These are phyloP conservation scores for Alternaria brassicae DNA, from an alignment of 2,329 filamentous ascomycete species.

Conservation along the genomic window DNA sequence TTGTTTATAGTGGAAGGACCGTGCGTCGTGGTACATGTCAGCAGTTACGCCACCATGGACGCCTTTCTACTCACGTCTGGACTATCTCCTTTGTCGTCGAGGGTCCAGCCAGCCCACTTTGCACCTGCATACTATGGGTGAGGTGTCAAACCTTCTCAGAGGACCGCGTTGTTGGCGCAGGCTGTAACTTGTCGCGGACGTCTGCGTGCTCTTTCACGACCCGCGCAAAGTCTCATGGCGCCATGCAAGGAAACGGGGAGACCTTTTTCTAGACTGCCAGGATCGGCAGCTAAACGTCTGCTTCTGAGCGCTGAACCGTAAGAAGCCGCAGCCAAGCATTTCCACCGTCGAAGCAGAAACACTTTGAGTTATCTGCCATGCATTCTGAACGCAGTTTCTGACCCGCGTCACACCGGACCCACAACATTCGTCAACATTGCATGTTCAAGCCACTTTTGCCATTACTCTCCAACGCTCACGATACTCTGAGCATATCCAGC, in stretches of 20 bases:
- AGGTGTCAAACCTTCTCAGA: conserved; percentile 3
- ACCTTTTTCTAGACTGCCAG: conserved; percentile 35
- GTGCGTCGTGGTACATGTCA: conserved; percentile 21
- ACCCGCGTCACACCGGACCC: conserved; percentile 25
- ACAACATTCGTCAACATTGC: conserved; percentile 6
- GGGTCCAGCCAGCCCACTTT: conserved; percentile 5
- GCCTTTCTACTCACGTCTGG: conserved; percentile 2
- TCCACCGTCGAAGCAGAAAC: conserved; percentile 24
- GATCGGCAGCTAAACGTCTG: conserved; percentile 30
- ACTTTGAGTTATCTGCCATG: conserved; percentile 18
- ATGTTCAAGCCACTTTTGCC: neutral
- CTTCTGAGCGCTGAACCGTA: conserved; percentile 28
- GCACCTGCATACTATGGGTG: conserved; percentile 17
- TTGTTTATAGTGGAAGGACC: conserved; percentile 28
- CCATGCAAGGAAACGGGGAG: conserved; percentile 32
- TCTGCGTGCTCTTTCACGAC: conserved; percentile 12
- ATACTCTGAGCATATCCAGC: conserved; percentile 8
- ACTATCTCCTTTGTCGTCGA: conserved; percentile 3
- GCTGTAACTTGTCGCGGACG: conserved; percentile 11
- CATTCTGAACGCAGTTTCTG: conserved; percentile 18
- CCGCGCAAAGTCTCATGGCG: conserved; percentile 24
- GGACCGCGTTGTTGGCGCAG: conserved; percentile 27
- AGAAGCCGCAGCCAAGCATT: conserved; percentile 34
- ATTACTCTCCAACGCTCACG: neutral
- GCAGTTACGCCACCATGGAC: conserved; percentile 16